Evolutionary conservation across 2,329 filamentous ascomycete genomes (phyloP), one percentile per base, ranked within the genome.

Genomic region (Elsinoe australis): DNA sequence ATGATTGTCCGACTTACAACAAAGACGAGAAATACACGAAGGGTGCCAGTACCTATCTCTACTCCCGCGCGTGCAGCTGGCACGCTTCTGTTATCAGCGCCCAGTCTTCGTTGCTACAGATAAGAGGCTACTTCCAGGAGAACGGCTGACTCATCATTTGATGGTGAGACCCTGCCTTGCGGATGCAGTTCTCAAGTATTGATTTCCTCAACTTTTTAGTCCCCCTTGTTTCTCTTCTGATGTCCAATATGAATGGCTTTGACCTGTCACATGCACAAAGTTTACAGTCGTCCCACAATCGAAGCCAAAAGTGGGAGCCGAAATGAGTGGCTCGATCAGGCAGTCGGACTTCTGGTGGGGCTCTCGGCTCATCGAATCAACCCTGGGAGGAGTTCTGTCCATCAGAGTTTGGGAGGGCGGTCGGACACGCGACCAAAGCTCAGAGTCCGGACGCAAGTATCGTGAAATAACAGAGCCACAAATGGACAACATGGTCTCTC

Each of bases 41-140:
- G 14, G 5, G 28, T n/a, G n/a, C 8, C 36, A 10, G 22, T 28
- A 41, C 36, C 36, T 41, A 41, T 14, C 21, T 41, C n/a, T 2
- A 2, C 35, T n/a, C 9, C 4, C 36, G 17, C 24, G 9, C 14
- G 8, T 32, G 26, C 26, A 29, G 24, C 24, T 10, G 9, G 17
- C 39, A 19, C 15, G 24, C 29, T 44, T n/a, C 39, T 44, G 39
- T 44, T 44, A 44, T 44, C 39, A 32, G 39, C 21, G 39, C 39
- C 39, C 24, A 44, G 39, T 26, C 21, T 15, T 12, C 6, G 24
- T 8, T 14, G n/a, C 8, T 24, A 17, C 19, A 44, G 39, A 44
- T 44, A 44, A 44, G 39, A 24, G n/a, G n/a, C n/a, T n/a, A n/a
- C n/a, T n/a, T n/a, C n/a, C n/a, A n/a, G n/a, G n/a, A n/a, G n/a